Evolutionary conservation across 2,329 filamentous ascomycete genomes (phyloP), one percentile per base, ranked within the genome.

Genomic region (Colletotrichum sp.): DNA sequence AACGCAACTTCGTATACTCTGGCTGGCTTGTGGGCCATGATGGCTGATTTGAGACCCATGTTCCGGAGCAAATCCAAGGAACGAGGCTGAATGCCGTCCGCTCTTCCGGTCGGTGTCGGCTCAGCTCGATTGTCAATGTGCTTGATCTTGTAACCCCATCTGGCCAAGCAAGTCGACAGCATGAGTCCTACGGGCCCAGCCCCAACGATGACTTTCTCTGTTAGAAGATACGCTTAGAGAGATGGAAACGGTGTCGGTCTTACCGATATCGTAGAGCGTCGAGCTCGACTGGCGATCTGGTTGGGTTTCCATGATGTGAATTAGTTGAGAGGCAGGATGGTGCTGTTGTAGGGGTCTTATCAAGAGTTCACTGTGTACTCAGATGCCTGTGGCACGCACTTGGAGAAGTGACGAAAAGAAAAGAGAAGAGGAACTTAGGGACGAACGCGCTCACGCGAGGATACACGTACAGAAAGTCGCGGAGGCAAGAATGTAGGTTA

Each of bases 61-160:
- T 98, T 98, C 68, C 94, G 92, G 64, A 98, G 89, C 18, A 98
- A 90, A 80, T 98, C 96, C 28, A 98, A 89, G 0, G 96, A 98
- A 52, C 96, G 93, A 49, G 96, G 96, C 86, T 98, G 96, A 74
- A 98, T 98, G 77, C 95, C 96, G 85, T 98, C 96, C 72, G 96
- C 96, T 78, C 96, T 94, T 69, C 96, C 96, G 24, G 95, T 98
- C 4, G 92, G 82, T 15, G 96, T 98, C 18, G 96, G 96, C 81
- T 96, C 94, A 3, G 95, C 89, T 75, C 96, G 91, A 85, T 98
- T 98, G 86, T 98, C 96, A 82, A 98, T 95, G 86, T 98, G 95
- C 88, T 96, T 98, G 85, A 98, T 95, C 84, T 92, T 95, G 89
- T 98, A 98, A 24, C 96, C 96, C 95, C 96, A 98, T 87, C 96